A percentile compares a stretch with the other conserved stretches of the same genome.
phyloP scores from a whole-genome alignment of 2,329 filamentous ascomycete genomes.

The Coniochaeta prunicola region DNA sequence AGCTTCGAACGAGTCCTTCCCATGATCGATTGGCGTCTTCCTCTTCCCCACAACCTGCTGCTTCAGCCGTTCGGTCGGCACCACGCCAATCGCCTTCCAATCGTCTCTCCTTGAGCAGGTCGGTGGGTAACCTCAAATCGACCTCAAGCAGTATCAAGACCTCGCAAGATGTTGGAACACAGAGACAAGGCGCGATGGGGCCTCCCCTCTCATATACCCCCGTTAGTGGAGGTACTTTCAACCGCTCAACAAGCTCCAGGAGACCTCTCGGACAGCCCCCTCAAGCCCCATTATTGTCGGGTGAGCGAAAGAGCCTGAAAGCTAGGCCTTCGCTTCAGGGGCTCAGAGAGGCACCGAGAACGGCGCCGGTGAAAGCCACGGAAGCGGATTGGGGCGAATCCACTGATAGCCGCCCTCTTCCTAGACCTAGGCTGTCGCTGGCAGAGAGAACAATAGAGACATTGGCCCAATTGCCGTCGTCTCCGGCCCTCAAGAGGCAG shows the following conservation, averaged over 20 bases:
- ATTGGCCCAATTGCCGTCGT: slow-evolving; percentile 68
- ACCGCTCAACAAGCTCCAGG: background rate
- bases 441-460: slow-evolving; percentile 84
- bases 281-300: background rate
- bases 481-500: slow-evolving; percentile 61
- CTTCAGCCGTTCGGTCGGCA: background rate
- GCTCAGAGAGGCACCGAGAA: background rate
- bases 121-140: slow-evolving; percentile 1
- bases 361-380: background rate
- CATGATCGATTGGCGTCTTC: background rate
- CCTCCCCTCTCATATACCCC: background rate
- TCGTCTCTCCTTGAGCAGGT: background rate
- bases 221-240: background rate
- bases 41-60: background rate
- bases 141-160: background rate
- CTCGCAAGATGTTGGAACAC: background rate
- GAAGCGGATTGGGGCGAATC: background rate
- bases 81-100: background rate
- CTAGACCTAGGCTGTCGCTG: slow-evolving; percentile 48
- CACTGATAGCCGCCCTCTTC: background rate
- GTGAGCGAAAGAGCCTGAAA: background rate
- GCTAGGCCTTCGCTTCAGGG: background rate
- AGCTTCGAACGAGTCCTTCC: slow-evolving; percentile 1
- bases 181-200: background rate
- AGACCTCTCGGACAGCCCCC: background rate